Base-by-base conservation (phyloP, 2,329 filamentous ascomycete genomes). In the Ophiostoma quercus region DNA sequence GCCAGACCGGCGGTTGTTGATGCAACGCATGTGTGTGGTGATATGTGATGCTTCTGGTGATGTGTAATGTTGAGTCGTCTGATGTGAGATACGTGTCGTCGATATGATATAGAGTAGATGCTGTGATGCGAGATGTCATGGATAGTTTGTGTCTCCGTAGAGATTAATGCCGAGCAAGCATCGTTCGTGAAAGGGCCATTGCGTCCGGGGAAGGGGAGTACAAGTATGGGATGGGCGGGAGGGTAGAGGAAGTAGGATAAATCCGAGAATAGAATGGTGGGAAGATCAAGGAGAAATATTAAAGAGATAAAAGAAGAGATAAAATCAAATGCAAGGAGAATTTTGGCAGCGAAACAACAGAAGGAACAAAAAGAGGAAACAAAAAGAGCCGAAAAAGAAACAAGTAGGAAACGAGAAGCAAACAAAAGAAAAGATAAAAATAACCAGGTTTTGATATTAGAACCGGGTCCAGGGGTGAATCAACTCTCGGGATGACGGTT, bases 121-220 rank as follows among this genome's bases (percentile, higher is more conserved):
- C 29, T 34, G 37, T 5, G 14, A 14, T 29, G 9, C 14, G 22
- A 62, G 34, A 32, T 62, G 57, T 62, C 25, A 32, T 62, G 57
- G 25, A 62, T 62, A n/a, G 37, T 43, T 43, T 29, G 37, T 66
- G 65, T 43, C 34, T 43, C 63, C 65, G 65, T 66, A 66, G 22
- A 66, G 39, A 43, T 66, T 22, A 65, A 29, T 66, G 65, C 37
- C 39, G 65, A 39, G 34, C 65, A 32, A 66, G 65, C 65, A 66
- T 47, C 37, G 22, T 66, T 41, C 65, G 39, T 43, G 22, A 66
- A 47, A 25, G 22, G 65, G 65, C 22, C 65, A 66, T 66, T 29
- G 65, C 65, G 65, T 47, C 37, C 12, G 37, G 65, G 65, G 34
- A 65, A 39, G 32, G 62, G 62, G 51, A 57, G 22, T 57, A 57